Evolutionary conservation across 2,329 filamentous ascomycete genomes (phyloP), one percentile per base, ranked within the genome.

Genomic region (Cladosporium oxysporum): DNA sequence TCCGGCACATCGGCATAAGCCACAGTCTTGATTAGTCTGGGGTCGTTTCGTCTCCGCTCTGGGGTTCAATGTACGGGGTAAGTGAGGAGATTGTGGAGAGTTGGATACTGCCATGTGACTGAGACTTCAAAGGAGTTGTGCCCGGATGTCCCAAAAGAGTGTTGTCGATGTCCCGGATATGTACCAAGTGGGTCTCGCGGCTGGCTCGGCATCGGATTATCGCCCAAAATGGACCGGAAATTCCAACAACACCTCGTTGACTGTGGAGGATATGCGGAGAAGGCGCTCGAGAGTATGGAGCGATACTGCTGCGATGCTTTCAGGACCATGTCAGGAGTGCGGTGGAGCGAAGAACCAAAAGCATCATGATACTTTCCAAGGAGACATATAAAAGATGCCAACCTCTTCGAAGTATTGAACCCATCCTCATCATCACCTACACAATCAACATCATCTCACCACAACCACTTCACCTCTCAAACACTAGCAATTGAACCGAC

Each of bases 1-100:
- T 55, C 52, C 52, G 52, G 52, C 12, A 18, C 29, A 8, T 55
- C 52, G 52, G 52, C 52, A 55, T 16, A 53, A 29, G 50, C 28
- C 50, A 53, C 16, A 21, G 52, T n/a, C 16, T 31, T 21, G 28
- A 29, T 55, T 55, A 55, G 52, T 31, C 41, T 47, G 41, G 41
- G n/a, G n/a, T 12, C 4, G 3, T 18, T n/a, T 47, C 41, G 41
- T 47, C 41, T 47, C 41, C 41, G 41, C 52, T 55, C 52, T 55
- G 52, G 29, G 52, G 52, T 55, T 3, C 7, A 21, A 55, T 55
- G 52, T 55, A 55, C 31, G 52, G 52, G 52, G 52, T 21, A 12
- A 21, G 31, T 35, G 55, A 58, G 55, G 55, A 33, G 55, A 58
- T 58, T 58, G 55, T 41, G 55, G 55, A 58, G 33, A 28, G 52